Conservation (phyloP, 768 basidiomycete genomes). For the Suillus weaverae region DNA sequence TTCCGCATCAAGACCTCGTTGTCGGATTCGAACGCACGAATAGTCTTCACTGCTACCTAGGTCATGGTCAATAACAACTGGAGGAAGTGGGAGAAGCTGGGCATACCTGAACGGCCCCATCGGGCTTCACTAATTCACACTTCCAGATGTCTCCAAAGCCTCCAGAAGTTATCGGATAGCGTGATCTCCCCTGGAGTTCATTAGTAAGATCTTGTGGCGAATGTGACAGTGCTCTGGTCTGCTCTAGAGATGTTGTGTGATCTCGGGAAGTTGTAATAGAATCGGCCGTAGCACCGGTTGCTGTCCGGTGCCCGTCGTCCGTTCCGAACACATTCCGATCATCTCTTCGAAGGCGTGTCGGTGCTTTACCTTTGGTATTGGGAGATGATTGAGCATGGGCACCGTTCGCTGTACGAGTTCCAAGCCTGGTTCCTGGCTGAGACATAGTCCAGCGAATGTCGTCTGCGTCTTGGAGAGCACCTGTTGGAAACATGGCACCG, state of each 20-base stretch:
- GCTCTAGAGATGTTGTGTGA: conserved; percentile 58
- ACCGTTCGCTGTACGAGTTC: conserved; percentile 35
- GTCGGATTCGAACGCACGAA: neutral
- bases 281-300: conserved; percentile 46
- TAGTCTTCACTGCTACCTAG: conserved; percentile 6
- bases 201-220: neutral
- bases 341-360: conserved; percentile 48
- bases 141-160: conserved; percentile 28
- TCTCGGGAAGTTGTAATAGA: conserved; percentile 38
- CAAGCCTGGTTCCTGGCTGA: no score
- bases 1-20: neutral
- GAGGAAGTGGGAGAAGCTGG: neutral
- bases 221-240: conserved; percentile 42
- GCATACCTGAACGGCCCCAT: neutral
- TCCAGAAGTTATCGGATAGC: conserved; percentile 6
- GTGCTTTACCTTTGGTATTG: conserved; percentile 47
- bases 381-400: conserved; percentile 6
- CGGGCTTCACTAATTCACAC: conserved; percentile 14
- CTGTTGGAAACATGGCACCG: no score
- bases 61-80: neutral
- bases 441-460: no score
- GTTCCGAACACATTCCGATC: conserved; percentile 38
- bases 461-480: no score
- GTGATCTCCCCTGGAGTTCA: neutral
- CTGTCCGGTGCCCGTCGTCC: conserved; percentile 51